A percentile compares a stretch with the other conserved stretches of the same genome.
phyloP scores from a whole-genome alignment of 1,284 basidiomycete genomes.

The Quambalaria eucalypti region DNA sequence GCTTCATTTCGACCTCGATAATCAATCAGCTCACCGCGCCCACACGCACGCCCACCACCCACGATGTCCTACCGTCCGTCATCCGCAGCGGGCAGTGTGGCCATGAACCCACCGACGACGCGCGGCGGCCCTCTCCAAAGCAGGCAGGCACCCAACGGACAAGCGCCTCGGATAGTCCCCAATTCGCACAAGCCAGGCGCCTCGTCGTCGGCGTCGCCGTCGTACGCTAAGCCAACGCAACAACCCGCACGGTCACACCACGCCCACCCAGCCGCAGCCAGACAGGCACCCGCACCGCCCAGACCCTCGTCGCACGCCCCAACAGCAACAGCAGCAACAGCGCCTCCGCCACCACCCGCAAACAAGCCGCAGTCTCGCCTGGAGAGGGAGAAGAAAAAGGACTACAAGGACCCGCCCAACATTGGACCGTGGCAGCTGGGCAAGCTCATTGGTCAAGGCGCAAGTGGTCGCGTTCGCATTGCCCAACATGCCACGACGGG shows the following conservation, averaged over 20 bases:
- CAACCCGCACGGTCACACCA: no score
- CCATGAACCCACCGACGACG: neutral
- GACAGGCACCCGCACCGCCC: neutral
- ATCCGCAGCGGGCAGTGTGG: neutral
- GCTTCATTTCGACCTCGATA: no score
- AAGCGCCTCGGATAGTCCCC: no score
- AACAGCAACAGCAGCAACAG: neutral
- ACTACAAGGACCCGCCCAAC: conserved; percentile 48
- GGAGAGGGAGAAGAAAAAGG: conserved; percentile 48
- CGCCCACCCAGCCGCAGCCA: neutral
- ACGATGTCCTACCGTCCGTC: neutral
- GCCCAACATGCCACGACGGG: conserved; percentile 79
- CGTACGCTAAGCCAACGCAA: no score
- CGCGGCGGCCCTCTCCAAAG: neutral
- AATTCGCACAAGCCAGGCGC: no score
- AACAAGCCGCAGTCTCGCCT: conserved; percentile 27
- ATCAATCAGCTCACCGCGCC: no score
- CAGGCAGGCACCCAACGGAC: neutral
- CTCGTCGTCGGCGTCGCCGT: no score
- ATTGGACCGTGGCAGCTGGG: conserved; percentile 92
- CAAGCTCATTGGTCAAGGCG: conserved; percentile 81
- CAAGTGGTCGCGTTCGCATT: conserved; percentile 73
- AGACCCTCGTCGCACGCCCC: neutral
- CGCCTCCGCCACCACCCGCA: neutral
- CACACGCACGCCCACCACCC: no score